Base-by-base conservation (phyloP, 2,329 filamentous ascomycete genomes). In the Scedosporium boydii region DNA sequence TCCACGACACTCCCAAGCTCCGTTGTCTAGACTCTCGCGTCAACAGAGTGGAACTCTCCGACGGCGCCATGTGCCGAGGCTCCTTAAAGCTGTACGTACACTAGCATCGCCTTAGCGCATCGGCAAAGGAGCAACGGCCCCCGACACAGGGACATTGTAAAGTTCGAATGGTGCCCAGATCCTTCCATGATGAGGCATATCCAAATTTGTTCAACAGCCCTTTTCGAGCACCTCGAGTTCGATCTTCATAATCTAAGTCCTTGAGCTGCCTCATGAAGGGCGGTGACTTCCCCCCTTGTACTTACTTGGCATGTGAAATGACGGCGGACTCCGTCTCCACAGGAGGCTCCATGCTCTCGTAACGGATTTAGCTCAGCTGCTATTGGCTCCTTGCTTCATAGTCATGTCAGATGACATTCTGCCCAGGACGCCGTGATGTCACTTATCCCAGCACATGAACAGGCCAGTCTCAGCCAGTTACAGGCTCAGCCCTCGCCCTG, bases 221-320 rank as follows among this genome's bases (percentile, higher is more conserved):
- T 48, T 21, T n/a, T 48, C 16, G 44, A 48, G 44, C 44, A 21
- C 18, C 44, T 48, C n/a, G 44, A 48, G n/a, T 21, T 48, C 18
- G n/a, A 48, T 48, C 18, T 48, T 21, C 44, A 48, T 21, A 18
- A n/a, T n/a, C n/a, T n/a, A n/a, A n/a, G 44, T 48, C 44, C 44
- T 21, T 6, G 6, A 18, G 18, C 18, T 48, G 9, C 44, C n/a
- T 21, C 44, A 9, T 48, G 18, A 9, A n/a, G 44, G 44, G 2
- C 2, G 44, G 4, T 48, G 23, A 27, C 51, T 55, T 23, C 23
- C 23, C 51, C 16, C 16, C 29, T 42, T 23, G 10, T 59, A 23
- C n/a, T 29, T 34, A 34, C 29, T 34, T 46, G 58, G 42, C 58
- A 59, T 59, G 58, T 59, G 58, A 59, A 59, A 44, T 38, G 34